These are phyloP conservation scores for Aspergillus eucalypticola DNA, from an alignment of 2,329 filamentous ascomycete genomes.

Conservation along the genomic window DNA sequence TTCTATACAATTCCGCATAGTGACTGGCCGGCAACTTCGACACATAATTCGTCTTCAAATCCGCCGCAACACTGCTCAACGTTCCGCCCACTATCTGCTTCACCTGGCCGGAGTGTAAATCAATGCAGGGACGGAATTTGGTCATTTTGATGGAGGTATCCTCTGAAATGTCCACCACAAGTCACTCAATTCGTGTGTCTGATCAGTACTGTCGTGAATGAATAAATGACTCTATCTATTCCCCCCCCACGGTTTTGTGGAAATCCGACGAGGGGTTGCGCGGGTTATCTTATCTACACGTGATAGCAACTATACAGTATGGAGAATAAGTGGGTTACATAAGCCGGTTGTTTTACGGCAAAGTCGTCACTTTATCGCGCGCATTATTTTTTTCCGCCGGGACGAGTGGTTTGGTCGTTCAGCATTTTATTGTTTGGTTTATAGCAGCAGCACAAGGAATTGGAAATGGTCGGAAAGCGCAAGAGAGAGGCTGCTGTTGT, in stretches of 20 bases:
- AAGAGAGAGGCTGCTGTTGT: constrained; percentile 46
- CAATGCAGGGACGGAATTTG: constrained; percentile 91
- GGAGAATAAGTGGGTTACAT: neutral
- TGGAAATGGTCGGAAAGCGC: constrained; percentile 49
- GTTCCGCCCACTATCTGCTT: constrained; percentile 99
- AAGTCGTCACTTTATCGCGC: neutral
- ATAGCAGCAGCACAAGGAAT: constrained; percentile 7
- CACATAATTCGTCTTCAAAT: constrained; percentile 88
- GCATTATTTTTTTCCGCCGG: neutral
- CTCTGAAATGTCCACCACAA: too few species aligned
- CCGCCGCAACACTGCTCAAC: constrained; percentile 65
- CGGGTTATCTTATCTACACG: constrained; percentile 41
- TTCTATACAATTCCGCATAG: constrained; percentile 79
- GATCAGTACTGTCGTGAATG: too few species aligned
- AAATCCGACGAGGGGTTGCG: constrained; percentile 19
- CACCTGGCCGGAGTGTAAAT: constrained; percentile 93
- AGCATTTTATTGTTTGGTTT: neutral
- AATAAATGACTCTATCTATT: constrained; percentile 3
- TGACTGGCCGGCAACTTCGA: constrained; percentile 78
- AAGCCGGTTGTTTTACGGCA: neutral
- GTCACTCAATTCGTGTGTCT: too few species aligned
- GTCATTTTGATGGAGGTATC: constrained; percentile 65
- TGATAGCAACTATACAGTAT: constrained; percentile 23
- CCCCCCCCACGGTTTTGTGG: constrained; percentile 12
- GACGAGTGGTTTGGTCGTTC: neutral